These are phyloP conservation scores for Sambucus nigra DNA, from an alignment of 129 eudicot species.

Conservation along the genomic window DNA sequence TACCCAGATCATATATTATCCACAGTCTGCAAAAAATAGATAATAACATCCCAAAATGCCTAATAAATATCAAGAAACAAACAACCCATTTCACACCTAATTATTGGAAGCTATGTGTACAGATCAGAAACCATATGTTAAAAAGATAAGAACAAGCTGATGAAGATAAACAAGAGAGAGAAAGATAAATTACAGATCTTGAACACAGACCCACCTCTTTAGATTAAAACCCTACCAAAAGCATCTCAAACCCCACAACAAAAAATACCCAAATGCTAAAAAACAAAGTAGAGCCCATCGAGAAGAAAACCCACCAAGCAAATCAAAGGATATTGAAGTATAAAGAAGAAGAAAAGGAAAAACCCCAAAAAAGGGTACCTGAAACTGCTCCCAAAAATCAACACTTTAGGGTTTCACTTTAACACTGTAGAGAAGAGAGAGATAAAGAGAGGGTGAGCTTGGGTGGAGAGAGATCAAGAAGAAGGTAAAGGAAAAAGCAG, in stretches of 20 bases:
- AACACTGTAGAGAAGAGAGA: conserved; percentile 13
- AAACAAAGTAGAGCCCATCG: conserved; percentile 14
- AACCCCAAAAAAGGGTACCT: conserved; percentile 11
- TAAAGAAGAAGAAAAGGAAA: neutral
- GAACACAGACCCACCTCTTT: conserved; percentile 43
- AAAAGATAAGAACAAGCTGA: conserved; percentile 43
- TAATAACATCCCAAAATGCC: neutral
- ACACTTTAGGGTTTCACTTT: conserved; percentile 34
- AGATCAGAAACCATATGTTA: conserved; percentile 32
- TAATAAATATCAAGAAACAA: neutral
- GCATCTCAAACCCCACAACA: conserved; percentile 44
- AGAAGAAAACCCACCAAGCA: conserved; percentile 43
- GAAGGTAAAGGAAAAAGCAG: neutral
- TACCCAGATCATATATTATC: neutral
- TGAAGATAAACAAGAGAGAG: conserved; percentile 23
- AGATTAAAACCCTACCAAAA: conserved; percentile 36
- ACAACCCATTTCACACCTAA: no score
- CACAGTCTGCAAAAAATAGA: neutral
- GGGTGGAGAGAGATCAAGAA: conserved; percentile 21
- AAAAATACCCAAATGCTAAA: conserved; percentile 37
- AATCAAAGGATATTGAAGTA: conserved; percentile 22
- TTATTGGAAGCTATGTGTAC: no score
- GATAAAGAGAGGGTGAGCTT: conserved; percentile 11
- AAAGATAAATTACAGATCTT: conserved; percentile 67
- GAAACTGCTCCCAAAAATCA: conserved; percentile 39